Percentiles rank a stretch among this genome's conserved stretches.
Evolutionary conservation across 2,329 filamentous ascomycete genomes (phyloP).

Genomic region (Biscogniauxia sp.): DNA sequence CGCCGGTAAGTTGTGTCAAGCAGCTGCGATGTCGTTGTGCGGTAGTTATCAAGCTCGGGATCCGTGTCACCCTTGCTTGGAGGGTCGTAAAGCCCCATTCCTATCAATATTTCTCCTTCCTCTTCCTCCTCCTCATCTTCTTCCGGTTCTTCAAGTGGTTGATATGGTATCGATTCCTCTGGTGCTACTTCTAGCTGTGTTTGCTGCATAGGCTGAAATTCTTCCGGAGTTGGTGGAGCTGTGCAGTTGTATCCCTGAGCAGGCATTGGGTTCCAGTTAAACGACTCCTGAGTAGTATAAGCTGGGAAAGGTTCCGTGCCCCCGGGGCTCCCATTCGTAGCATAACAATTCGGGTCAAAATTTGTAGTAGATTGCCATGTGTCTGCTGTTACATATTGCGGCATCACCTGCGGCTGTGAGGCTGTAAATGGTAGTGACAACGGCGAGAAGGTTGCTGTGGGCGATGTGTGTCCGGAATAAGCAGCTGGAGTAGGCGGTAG

Average conservation of each 20-base stretch:
- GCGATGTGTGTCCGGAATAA: slow-evolving; percentile 59
- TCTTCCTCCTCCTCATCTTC: slow-evolving; percentile 47
- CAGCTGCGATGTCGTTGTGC: slow-evolving; percentile 53
- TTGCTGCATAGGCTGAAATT: slow-evolving; percentile 53
- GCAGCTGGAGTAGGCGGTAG: slow-evolving; percentile 51
- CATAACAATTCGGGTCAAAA: slow-evolving; percentile 28
- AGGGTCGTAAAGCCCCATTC: slow-evolving; percentile 77
- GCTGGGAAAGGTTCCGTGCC: slow-evolving; percentile 33
- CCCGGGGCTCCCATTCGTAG: slow-evolving; percentile 23
- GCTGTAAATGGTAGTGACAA: slow-evolving; percentile 46
- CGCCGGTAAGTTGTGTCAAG: slow-evolving; percentile 50
- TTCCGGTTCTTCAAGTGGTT: slow-evolving; percentile 49
- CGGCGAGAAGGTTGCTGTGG: slow-evolving; percentile 53
- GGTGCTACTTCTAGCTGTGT: slow-evolving; percentile 43
- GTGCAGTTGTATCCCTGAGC: slow-evolving; percentile 45
- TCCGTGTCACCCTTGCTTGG: slow-evolving; percentile 57
- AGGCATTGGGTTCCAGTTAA: slow-evolving; percentile 47
- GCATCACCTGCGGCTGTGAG: slow-evolving; percentile 31
- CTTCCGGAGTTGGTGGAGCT: slow-evolving; percentile 59
- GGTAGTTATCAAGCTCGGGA: slow-evolving; percentile 52
- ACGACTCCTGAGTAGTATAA: slow-evolving; percentile 24
- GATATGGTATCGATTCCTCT: slow-evolving; percentile 50
- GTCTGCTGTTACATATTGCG: slow-evolving; percentile 40
- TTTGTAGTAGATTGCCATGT: slow-evolving; percentile 37
- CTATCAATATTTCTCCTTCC: slow-evolving; percentile 72